Percentiles rank a stretch among this genome's conserved stretches.
phyloP scores from a whole-genome alignment of 768 basidiomycete genomes.

The Tephrocybe sp. region DNA sequence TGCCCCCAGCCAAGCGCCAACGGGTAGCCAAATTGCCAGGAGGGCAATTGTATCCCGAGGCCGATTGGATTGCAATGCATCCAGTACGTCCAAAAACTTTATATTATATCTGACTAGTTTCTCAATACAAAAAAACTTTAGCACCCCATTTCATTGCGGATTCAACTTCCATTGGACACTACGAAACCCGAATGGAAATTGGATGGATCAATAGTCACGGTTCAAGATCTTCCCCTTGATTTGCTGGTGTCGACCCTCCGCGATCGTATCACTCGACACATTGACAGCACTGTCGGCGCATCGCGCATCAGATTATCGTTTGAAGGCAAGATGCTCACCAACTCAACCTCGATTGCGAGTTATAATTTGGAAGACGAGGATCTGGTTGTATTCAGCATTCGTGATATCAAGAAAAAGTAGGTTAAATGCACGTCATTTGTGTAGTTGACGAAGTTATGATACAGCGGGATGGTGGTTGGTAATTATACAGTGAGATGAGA shows the following conservation, averaged over 20 bases:
- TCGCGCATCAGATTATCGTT: conserved; percentile 80
- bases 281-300: conserved; percentile 77
- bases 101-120: background rate
- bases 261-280: conserved; percentile 79
- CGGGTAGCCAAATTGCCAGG: conserved; percentile 83
- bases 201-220: conserved; percentile 71
- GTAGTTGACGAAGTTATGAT: background rate
- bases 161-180: conserved; percentile 81
- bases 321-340: conserved; percentile 82
- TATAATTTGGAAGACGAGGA: conserved; percentile 95
- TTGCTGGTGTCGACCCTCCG: conserved; percentile 85
- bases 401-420: conserved; percentile 66
- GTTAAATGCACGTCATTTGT: conserved; percentile 9
- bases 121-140: conserved; percentile 19
- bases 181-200: conserved; percentile 93
- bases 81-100: conserved; percentile 54
- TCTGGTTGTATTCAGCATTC: conserved; percentile 69
- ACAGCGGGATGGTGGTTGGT: background rate
- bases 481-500: conserved; percentile 6
- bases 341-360: conserved; percentile 77
- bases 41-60: conserved; percentile 80
- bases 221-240: conserved; percentile 82
- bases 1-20: conserved; percentile 85
- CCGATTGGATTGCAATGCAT: conserved; percentile 89
- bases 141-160: conserved; percentile 82